These are phyloP conservation scores for Blastomyces silverae DNA, from an alignment of 2,329 filamentous ascomycete genomes.

Conservation along the genomic window DNA sequence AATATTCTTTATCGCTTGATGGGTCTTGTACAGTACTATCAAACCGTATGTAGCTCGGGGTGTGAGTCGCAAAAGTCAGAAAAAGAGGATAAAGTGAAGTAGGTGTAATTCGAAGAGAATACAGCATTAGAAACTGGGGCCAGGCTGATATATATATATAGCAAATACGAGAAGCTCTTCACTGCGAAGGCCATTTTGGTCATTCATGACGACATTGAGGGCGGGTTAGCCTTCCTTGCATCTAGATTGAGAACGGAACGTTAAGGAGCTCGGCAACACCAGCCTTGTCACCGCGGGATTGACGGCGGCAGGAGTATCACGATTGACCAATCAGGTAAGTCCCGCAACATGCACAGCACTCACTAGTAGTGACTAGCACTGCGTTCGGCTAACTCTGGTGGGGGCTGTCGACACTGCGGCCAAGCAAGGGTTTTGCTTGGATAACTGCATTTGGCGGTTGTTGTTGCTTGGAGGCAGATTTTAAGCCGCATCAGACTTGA, in stretches of 20 bases:
- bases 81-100: background rate
- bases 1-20: background rate
- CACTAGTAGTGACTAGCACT: background rate
- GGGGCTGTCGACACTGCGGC: background rate
- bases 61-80: background rate
- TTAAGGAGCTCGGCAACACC: background rate
- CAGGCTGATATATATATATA: slow-evolving; percentile 1
- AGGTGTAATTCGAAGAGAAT: background rate
- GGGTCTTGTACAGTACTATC: background rate
- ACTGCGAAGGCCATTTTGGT: background rate
- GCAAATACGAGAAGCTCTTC: background rate
- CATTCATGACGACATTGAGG: background rate
- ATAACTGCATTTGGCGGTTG: background rate
- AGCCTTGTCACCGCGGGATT: background rate
- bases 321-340: background rate
- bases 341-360: background rate
- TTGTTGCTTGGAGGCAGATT: background rate
- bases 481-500: background rate
- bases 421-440: background rate
- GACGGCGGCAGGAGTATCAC: no score
- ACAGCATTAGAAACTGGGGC: background rate
- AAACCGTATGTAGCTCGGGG: background rate
- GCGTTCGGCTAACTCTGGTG: background rate
- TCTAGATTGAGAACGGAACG: background rate
- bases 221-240: background rate